These are phyloP conservation scores for Plasmodium yoelii DNA, from an alignment of 169 alveolate genomes.

Conservation along the genomic window DNA sequence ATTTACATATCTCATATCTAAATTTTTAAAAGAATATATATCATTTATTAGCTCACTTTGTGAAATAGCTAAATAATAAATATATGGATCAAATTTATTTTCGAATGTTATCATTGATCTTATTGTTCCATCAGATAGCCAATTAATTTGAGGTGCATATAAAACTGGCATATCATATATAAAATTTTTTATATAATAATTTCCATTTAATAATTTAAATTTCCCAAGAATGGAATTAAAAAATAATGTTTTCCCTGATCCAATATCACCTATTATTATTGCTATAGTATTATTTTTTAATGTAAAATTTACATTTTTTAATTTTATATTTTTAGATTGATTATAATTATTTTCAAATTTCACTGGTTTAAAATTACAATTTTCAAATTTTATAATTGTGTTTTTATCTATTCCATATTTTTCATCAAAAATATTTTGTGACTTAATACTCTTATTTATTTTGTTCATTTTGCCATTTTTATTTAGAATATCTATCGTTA, in stretches of 20 bases:
- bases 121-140: conserved; percentile 88
- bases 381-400: not conserved
- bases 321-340: not conserved
- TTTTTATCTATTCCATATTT: not conserved
- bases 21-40: conserved; percentile 81
- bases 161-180: conserved; percentile 80
- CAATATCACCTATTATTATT: conserved; percentile 91
- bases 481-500: too few relatives aligned
- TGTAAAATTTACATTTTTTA: conserved; percentile 37
- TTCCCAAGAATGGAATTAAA: conserved; percentile 86
- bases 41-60: conserved; percentile 83
- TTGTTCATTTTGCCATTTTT: too few relatives aligned
- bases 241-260: conserved; percentile 92
- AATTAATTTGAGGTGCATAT: conserved; percentile 86
- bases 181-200: conserved; percentile 38
- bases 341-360: too few relatives aligned
- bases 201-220: conserved; percentile 19
- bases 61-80: conserved; percentile 75
- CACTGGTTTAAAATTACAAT: not conserved
- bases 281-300: conserved; percentile 42
- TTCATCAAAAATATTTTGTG: too few relatives aligned
- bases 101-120: conserved; percentile 87
- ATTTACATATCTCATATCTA: conserved; percentile 83
- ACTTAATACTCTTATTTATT: too few relatives aligned
- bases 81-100: conserved; percentile 63